Conservation (phyloP, 305 asterid genomes). For the Fraxinus dipetala region DNA sequence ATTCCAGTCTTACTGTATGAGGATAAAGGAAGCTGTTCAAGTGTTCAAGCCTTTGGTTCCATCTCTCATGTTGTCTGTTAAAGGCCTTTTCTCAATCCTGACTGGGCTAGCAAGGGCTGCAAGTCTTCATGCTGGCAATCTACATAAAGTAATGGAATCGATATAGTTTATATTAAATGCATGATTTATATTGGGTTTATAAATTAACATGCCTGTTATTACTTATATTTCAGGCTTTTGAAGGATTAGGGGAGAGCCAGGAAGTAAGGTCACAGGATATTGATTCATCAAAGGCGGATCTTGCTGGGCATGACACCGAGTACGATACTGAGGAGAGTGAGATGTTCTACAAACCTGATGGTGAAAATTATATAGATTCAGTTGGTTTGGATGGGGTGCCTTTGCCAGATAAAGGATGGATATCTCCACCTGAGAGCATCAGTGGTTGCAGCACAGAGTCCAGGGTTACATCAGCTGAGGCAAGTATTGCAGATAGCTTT, state of each 20-base stretch:
- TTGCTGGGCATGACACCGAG: constrained; percentile 43
- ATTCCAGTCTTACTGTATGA: constrained; percentile 78
- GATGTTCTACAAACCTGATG: constrained; percentile 48
- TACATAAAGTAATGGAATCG: constrained; percentile 72
- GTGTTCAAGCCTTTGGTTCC: constrained; percentile 80
- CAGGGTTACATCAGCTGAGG: constrained; percentile 53
- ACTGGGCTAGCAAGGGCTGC: constrained; percentile 90
- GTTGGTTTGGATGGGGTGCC: constrained; percentile 48
- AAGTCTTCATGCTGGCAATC: constrained; percentile 97
- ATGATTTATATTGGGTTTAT: constrained; percentile 18
- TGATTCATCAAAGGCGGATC: constrained; percentile 55
- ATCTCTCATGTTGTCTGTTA: constrained; percentile 63
- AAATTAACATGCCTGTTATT: constrained; percentile 16
- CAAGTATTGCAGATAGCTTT: constrained; percentile 57
- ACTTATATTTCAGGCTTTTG: constrained; percentile 72
- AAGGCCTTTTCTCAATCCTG: constrained; percentile 79
- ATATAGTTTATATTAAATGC: constrained; percentile 9
- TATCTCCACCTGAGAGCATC: constrained; percentile 83
- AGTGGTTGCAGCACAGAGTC: constrained; percentile 60
- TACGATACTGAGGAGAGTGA: constrained; percentile 54
- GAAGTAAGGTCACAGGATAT: constrained; percentile 68
- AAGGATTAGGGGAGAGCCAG: constrained; percentile 94
- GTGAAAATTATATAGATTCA: constrained; percentile 46
- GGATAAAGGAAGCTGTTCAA: constrained; percentile 69
- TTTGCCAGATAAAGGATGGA: constrained; percentile 76